Evolutionary conservation across 805 yeast species (phyloP).

Genomic region (Yarrowia sp.): DNA sequence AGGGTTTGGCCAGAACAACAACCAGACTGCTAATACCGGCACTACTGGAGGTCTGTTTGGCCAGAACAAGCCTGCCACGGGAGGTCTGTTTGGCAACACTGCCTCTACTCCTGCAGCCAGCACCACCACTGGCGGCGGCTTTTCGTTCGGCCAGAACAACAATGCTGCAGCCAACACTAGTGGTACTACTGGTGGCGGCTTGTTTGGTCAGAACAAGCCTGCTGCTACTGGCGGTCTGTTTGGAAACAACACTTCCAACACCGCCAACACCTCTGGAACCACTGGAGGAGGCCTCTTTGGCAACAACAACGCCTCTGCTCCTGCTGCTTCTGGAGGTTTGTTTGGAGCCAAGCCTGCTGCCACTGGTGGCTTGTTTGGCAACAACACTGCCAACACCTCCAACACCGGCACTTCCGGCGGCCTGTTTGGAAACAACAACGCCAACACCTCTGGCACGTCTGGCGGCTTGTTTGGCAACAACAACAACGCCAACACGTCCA

Average conservation of each 20-base stretch:
- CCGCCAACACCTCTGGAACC: conserved; percentile 32
- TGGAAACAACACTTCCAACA: conserved; percentile 34
- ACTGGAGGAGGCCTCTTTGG: conserved; percentile 31
- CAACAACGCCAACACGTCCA: conserved; percentile 27
- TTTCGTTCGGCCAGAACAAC: conserved; percentile 39
- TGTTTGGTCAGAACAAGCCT: conserved; percentile 32
- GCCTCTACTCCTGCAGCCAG: conserved; percentile 11
- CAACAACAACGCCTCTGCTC: conserved; percentile 30
- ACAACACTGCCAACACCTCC: conserved; percentile 27
- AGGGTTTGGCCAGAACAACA: conserved; percentile 20
- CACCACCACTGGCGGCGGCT: conserved; percentile 35
- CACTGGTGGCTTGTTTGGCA: conserved; percentile 30
- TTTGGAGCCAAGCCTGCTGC: conserved; percentile 31
- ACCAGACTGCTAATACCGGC: conserved; percentile 25
- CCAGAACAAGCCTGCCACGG: conserved; percentile 28
- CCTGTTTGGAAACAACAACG: conserved; percentile 29
- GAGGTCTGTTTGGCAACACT: conserved; percentile 33
- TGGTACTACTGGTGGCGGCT: conserved; percentile 34
- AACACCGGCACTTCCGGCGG: conserved; percentile 26
- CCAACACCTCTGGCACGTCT: conserved; percentile 33
- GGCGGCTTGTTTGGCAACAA: conserved; percentile 31
- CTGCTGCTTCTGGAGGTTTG: conserved; percentile 22
- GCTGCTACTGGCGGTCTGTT: conserved; percentile 31
- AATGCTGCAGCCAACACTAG: conserved; percentile 32
- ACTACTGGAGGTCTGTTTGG: conserved; percentile 32